Percentiles rank a stretch among this genome's conserved stretches.
Evolutionary conservation across 1,284 basidiomycete species (phyloP).

Genomic region (Boletus hoseneyae): DNA sequence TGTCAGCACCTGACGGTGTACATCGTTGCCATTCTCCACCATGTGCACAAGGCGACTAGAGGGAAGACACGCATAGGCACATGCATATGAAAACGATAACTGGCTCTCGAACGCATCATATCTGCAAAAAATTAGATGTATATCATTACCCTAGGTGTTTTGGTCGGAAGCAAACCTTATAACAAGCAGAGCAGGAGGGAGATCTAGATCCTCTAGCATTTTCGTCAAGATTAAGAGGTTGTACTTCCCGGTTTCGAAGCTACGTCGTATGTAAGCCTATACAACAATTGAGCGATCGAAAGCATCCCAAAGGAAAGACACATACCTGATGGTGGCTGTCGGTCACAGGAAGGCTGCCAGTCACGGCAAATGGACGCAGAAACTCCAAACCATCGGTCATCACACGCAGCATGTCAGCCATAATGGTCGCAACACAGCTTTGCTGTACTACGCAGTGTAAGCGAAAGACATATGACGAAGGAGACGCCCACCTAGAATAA

Average conservation of each 20-base stretch:
- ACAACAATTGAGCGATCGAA: slow-evolving; percentile 9
- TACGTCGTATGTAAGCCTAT: slow-evolving; percentile 35
- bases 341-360: slow-evolving; percentile 25
- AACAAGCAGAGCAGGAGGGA: slow-evolving; percentile 52
- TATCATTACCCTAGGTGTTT: slow-evolving; percentile 1
- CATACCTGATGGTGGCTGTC: slow-evolving; percentile 32
- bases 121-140: slow-evolving; percentile 34
- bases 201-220: slow-evolving; percentile 53
- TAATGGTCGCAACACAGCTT: slow-evolving; percentile 41
- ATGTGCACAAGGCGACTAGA: slow-evolving; percentile 60
- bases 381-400: slow-evolving; percentile 42
- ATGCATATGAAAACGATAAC: slow-evolving; percentile 52
- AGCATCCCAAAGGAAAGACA: not conserved
- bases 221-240: slow-evolving; percentile 64
- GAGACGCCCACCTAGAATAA: slow-evolving; percentile 55
- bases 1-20: slow-evolving; percentile 49
- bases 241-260: slow-evolving; percentile 49
- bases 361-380: slow-evolving; percentile 38
- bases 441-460: slow-evolving; percentile 40
- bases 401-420: slow-evolving; percentile 46
- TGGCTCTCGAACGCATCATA: slow-evolving; percentile 62
- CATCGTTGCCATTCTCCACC: slow-evolving; percentile 54
- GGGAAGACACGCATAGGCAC: slow-evolving; percentile 42
- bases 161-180: slow-evolving; percentile 47
- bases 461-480: slow-evolving; percentile 1